Evolutionary conservation across 2,329 filamentous ascomycete species (phyloP).

Genomic region (Rhinocladiella mackenziei): DNA sequence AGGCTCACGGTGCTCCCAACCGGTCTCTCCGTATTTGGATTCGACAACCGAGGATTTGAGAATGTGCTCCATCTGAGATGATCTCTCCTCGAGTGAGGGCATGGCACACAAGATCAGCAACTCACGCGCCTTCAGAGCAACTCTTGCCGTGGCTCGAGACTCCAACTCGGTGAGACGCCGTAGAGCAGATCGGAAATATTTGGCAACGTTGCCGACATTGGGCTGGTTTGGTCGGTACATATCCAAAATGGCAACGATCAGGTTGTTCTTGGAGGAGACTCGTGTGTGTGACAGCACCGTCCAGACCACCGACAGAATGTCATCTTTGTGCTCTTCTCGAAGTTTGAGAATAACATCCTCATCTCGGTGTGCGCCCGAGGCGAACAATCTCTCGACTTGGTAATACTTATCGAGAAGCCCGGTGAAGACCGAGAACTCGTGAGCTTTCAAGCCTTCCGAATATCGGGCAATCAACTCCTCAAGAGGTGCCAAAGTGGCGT

Average conservation of each 20-base stretch:
- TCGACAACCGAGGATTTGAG: slow-evolving; percentile 91
- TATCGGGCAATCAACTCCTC: slow-evolving; percentile 75
- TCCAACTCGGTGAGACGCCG: slow-evolving; percentile 88
- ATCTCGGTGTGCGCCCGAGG: slow-evolving; percentile 75
- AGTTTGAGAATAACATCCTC: slow-evolving; percentile 92
- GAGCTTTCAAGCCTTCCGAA: slow-evolving; percentile 79
- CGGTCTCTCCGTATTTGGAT: slow-evolving; percentile 94
- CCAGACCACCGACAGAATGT: slow-evolving; percentile 77
- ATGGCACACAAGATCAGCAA: slow-evolving; percentile 95
- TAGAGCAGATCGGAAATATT: slow-evolving; percentile 77
- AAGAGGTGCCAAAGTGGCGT: slow-evolving; percentile 69
- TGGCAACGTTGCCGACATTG: slow-evolving; percentile 78
- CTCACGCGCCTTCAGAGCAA: slow-evolving; percentile 93
- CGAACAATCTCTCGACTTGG: slow-evolving; percentile 81
- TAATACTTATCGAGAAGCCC: slow-evolving; percentile 76
- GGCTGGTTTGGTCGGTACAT: slow-evolving; percentile 95
- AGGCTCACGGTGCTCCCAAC: slow-evolving; percentile 93
- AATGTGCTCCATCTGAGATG: slow-evolving; percentile 97
- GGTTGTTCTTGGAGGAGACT: slow-evolving; percentile 87
- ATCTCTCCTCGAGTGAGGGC: slow-evolving; percentile 91
- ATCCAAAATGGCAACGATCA: slow-evolving; percentile 85
- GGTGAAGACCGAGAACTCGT: slow-evolving; percentile 80
- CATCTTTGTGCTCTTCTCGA: slow-evolving; percentile 93
- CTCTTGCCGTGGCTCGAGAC: slow-evolving; percentile 82
- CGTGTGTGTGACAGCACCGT: slow-evolving; percentile 91